Evolutionary conservation across 352 stramenopile genomes (phyloP).

Genomic region (Albugo laibachii): DNA sequence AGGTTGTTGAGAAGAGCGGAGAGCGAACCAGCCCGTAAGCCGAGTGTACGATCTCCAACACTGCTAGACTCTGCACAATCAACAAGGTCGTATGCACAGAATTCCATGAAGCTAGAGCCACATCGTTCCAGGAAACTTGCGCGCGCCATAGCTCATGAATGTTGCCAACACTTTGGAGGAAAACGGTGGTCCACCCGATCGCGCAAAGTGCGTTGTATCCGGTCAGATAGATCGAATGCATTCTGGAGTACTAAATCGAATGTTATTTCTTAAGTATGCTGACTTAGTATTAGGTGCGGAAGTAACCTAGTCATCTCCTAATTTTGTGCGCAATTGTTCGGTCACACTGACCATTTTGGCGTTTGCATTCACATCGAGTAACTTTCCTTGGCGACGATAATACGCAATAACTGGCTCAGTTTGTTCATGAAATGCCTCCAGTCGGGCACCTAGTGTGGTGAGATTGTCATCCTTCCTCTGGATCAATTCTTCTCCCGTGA

Average conservation of each 20-base stretch:
- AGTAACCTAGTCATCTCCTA: conserved; percentile 34
- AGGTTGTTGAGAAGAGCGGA: conserved; percentile 82
- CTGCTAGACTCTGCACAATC: conserved; percentile 85
- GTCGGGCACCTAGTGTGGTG: conserved; percentile 78
- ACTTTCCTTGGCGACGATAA: conserved; percentile 71
- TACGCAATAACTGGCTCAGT: conserved; percentile 92
- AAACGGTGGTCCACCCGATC: conserved; percentile 48
- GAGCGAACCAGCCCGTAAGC: conserved; percentile 89
- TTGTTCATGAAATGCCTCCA: conserved; percentile 92
- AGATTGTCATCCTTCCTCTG: conserved; percentile 96
- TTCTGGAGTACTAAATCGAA: conserved; percentile 5
- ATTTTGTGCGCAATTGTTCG: conserved; percentile 56
- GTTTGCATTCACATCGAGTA: conserved; percentile 82
- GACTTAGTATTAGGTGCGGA: too few relatives aligned
- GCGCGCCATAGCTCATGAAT: background rate
- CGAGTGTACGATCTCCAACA: conserved; percentile 94
- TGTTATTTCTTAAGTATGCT: too few relatives aligned
- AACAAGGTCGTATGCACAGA: conserved; percentile 36
- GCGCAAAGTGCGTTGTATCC: conserved; percentile 50
- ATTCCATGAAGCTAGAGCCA: conserved; percentile 31
- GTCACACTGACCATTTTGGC: conserved; percentile 69
- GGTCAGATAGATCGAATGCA: conserved; percentile 53
- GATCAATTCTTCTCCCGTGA: conserved; percentile 92
- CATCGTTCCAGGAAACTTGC: conserved; percentile 22
- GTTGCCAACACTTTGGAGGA: conserved; percentile 26